Evolutionary conservation across 2,329 filamentous ascomycete species (phyloP), one percentile per base, ranked within the genome.

Genomic region (Beauveria sp.): DNA sequence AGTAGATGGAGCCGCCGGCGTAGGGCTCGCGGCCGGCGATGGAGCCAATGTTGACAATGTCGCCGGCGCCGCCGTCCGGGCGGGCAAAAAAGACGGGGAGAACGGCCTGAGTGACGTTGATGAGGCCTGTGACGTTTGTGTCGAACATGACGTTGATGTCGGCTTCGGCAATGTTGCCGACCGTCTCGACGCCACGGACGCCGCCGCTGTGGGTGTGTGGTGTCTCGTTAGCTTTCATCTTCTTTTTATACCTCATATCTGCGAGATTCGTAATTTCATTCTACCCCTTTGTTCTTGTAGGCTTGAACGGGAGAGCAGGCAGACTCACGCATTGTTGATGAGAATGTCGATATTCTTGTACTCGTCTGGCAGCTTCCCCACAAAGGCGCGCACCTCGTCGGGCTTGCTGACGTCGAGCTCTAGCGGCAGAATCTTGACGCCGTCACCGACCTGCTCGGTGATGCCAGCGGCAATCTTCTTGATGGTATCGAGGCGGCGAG

Each of bases 31-130:
- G 84, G 34, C 91, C 93, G n/a, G 93, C 93, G 70, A 96, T 93
- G 67, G 88, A 92, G 64, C 93, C 93, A 70, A 97, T 78, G 71
- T 97, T 98, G 78, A 99, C 96, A 72, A 99, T 93, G 72, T 98
- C 95, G 68, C 93, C 93, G 49, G 83, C 79, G 62, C 92, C 93
- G 63, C 89, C 88, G 61, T 93, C 82, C 71, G 77, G 84, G 74
- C 83, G 90, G 68, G 84, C 80, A 75, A 91, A 88, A 81, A 93
- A 96, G 72, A 92, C 86, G 58, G 90, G 86, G 20, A 98, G 75
- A 47, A 97, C 81, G 51, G 90, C 90, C 79, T 99, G 95, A 0
- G 95, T 98, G 89, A 98, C 91, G 79, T 93, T 90, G 79, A 99
- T 95, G 40, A 99, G 81, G 30, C 95, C 95, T 2, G 89, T 95